These are phyloP conservation scores for Ampelomyces quisqualis DNA, from an alignment of 2,329 filamentous ascomycete genomes.

Conservation along the genomic window DNA sequence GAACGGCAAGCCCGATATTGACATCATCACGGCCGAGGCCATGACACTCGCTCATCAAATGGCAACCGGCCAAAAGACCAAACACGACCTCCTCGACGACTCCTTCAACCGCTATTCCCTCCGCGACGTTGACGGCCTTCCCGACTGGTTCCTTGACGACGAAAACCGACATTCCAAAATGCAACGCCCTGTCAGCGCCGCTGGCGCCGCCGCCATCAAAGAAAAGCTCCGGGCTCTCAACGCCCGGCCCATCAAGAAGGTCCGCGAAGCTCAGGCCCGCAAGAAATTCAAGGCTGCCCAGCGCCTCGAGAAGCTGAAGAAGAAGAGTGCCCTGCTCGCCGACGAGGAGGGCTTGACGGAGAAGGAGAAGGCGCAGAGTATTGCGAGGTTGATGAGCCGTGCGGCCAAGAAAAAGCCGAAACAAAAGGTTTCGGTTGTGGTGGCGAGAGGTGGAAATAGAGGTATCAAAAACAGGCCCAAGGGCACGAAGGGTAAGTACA, in stretches of 20 bases:
- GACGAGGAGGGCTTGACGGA: conserved; percentile 92
- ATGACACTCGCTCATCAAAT: conserved; percentile 96
- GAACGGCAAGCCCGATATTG: conserved; percentile 75
- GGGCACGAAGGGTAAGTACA: conserved; percentile 94
- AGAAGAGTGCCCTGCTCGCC: conserved; percentile 88
- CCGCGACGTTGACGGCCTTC: conserved; percentile 85
- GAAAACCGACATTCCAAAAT: conserved; percentile 79
- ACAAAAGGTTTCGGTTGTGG: conserved; percentile 80
- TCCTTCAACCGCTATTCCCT: conserved; percentile 91
- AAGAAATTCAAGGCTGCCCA: conserved; percentile 97
- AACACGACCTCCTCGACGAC: conserved; percentile 80
- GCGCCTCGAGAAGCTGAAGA: conserved; percentile 88
- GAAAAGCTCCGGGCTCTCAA: conserved; percentile 92
- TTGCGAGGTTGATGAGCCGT: conserved; percentile 76
- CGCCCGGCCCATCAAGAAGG: conserved; percentile 97
- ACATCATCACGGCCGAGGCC: conserved; percentile 98
- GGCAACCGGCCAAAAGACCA: conserved; percentile 79
- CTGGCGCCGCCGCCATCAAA: conserved; percentile 86
- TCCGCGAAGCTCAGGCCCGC: conserved; percentile 89
- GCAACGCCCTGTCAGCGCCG: conserved; percentile 87
- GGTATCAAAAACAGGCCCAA: conserved; percentile 83
- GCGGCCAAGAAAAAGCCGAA: conserved; percentile 84
- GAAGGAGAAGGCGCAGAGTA: conserved; percentile 88
- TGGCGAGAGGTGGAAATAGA: conserved; percentile 79
- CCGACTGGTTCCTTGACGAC: conserved; percentile 98